These are phyloP conservation scores for Aspergillus sp. DNA, from an alignment of 2,329 filamentous ascomycete genomes.

Conservation along the genomic window DNA sequence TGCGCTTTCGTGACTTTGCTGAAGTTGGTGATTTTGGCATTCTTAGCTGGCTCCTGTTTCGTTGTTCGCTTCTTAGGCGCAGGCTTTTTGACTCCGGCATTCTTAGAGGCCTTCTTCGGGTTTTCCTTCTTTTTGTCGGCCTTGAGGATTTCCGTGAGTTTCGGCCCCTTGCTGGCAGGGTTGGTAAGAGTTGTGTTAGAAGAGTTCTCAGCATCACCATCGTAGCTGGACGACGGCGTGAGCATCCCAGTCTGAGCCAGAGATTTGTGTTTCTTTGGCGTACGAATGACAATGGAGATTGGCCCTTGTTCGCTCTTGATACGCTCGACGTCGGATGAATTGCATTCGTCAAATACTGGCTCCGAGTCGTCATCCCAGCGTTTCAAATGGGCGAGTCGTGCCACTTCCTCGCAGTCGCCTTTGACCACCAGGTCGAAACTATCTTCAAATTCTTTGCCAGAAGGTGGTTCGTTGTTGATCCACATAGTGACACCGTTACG, in stretches of 20 bases:
- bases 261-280: slow-evolving; percentile 41
- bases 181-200: slow-evolving; percentile 26
- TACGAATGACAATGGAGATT: slow-evolving; percentile 41
- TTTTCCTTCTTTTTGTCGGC: slow-evolving; percentile 18
- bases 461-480: slow-evolving; percentile 88
- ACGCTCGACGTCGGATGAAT: slow-evolving; percentile 46
- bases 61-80: slow-evolving; percentile 20
- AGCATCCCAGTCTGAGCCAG: slow-evolving; percentile 36
- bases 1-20: slow-evolving; percentile 35
- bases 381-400: slow-evolving; percentile 64
- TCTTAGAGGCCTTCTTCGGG: slow-evolving; percentile 24
- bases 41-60: slow-evolving; percentile 28
- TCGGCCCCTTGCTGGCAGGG: slow-evolving; percentile 25
- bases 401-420: slow-evolving; percentile 85
- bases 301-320: slow-evolving; percentile 40
- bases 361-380: slow-evolving; percentile 55
- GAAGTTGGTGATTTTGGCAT: slow-evolving; percentile 31
- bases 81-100: slow-evolving; percentile 24
- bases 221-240: slow-evolving; percentile 45
- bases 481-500: slow-evolving; percentile 81
- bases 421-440: slow-evolving; percentile 91
- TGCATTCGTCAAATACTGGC: slow-evolving; percentile 45
- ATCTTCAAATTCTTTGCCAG: slow-evolving; percentile 80
- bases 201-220: slow-evolving; percentile 26
- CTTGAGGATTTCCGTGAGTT: slow-evolving; percentile 8